Percentiles rank a stretch among this genome's conserved stretches.
Conservation (phyloP, 1,284 basidiomycete genomes). For the Ganoderma lingzhi region DNA sequence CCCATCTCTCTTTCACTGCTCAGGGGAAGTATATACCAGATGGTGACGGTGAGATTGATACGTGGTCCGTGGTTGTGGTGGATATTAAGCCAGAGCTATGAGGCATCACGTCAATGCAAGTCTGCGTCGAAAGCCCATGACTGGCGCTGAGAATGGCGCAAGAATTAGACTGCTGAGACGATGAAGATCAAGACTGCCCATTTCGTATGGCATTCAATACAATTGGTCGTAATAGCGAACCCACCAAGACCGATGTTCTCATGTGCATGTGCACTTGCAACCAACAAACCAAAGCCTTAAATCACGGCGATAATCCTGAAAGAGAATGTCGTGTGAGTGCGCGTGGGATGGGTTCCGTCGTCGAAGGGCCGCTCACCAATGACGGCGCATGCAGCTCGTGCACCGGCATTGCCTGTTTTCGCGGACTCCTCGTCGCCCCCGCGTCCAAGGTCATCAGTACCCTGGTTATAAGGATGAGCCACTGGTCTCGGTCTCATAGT, state of each 20-base stretch:
- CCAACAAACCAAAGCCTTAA: no score
- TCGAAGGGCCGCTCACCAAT: constrained; percentile 58
- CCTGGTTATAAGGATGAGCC: constrained; percentile 47
- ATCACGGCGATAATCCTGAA: constrained; percentile 10
- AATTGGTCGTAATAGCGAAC: background rate
- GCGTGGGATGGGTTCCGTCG: background rate
- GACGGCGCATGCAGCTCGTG: constrained; percentile 77
- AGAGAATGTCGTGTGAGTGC: background rate
- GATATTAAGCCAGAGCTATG: background rate
- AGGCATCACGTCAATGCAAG: background rate
- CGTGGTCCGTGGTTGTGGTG: background rate
- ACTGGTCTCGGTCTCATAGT: background rate
- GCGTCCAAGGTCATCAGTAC: constrained; percentile 77
- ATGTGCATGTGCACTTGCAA: background rate
- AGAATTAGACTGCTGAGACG: background rate
- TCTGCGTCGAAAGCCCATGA: background rate
- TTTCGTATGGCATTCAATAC: constrained; percentile 1
- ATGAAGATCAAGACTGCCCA: background rate
- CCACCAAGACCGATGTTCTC: background rate
- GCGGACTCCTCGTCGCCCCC: constrained; percentile 73
- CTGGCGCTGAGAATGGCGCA: no score
- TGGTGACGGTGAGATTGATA: background rate
- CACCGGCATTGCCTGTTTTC: constrained; percentile 80
- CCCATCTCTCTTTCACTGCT: background rate
- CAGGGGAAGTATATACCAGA: background rate